Conservation (phyloP, 2,329 filamentous ascomycete genomes). For the Pestalotiopsis sp. region DNA sequence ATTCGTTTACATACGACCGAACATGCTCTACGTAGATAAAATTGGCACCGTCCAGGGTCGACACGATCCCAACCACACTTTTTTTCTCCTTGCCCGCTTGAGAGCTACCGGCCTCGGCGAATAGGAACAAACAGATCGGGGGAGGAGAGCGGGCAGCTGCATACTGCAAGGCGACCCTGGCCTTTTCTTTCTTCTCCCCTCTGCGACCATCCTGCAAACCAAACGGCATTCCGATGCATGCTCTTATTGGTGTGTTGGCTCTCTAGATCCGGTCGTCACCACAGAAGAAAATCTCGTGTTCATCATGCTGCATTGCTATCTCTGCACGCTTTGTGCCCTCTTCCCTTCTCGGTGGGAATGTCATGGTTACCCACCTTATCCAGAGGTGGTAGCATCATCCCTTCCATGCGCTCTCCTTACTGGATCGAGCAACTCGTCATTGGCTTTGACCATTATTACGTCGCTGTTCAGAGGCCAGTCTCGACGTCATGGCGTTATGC, state of each 20-base stretch:
- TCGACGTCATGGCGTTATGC: background rate
- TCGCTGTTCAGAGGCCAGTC: background rate
- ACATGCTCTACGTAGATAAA: background rate
- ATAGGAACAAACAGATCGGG: background rate
- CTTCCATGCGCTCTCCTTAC: background rate
- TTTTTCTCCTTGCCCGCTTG: background rate
- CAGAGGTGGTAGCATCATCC: background rate
- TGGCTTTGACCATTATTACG: background rate
- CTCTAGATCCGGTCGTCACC: background rate
- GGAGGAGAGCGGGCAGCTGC: background rate
- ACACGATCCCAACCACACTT: background rate
- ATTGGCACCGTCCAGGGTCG: background rate
- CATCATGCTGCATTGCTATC: background rate
- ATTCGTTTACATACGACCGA: background rate
- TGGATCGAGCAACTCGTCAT: background rate
- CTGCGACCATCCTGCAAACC: background rate
- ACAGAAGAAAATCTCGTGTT: background rate
- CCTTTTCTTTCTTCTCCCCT: background rate
- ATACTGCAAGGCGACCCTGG: constrained; percentile 2
- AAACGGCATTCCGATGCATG: background rate
- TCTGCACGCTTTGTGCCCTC: constrained; percentile 5
- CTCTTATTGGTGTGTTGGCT: background rate
- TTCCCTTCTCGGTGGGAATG: background rate
- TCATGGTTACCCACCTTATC: background rate
- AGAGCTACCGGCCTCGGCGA: background rate